A percentile compares a stretch with the other conserved stretches of the same genome.
These are phyloP conservation scores for Fraxinus nigra DNA, from an alignment of 305 asterid genomes.

Conservation along the genomic window DNA sequence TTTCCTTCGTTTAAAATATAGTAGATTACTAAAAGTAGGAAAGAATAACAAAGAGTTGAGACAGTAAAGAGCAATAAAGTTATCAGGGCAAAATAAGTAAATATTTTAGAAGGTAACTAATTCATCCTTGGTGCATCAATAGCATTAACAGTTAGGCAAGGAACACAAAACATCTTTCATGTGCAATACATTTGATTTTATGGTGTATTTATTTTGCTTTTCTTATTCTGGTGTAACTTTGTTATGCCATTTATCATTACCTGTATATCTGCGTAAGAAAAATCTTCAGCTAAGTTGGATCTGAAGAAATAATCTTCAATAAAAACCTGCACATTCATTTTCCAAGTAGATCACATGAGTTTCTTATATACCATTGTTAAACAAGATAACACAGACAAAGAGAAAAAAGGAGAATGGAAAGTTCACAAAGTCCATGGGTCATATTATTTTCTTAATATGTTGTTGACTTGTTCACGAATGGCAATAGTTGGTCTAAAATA, in stretches of 20 bases:
- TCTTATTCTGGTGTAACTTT: neutral
- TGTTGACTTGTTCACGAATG: neutral
- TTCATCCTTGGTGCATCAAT: neutral
- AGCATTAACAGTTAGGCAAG: neutral
- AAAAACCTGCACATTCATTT: slow-evolving; percentile 58
- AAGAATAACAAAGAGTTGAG: neutral
- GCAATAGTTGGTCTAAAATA: neutral
- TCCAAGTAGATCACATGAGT: slow-evolving; percentile 24
- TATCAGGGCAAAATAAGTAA: neutral
- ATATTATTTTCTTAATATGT: neutral
- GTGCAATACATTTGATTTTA: neutral
- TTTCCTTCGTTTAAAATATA: neutral
- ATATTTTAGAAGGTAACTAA: neutral
- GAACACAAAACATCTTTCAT: neutral
- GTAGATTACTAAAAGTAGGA: neutral
- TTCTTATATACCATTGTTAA: neutral
- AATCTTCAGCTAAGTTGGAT: slow-evolving; percentile 64
- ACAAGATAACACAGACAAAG: neutral
- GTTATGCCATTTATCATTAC: slow-evolving; percentile 33
- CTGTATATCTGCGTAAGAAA: slow-evolving; percentile 78
- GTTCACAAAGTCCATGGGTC: neutral
- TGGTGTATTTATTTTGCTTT: neutral
- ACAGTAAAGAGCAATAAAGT: neutral
- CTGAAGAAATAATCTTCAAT: slow-evolving; percentile 84
- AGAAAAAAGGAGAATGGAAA: slow-evolving; percentile 9